Percentiles rank a stretch among this genome's conserved stretches.
These are phyloP conservation scores for Eruca vesicaria DNA, from an alignment of 441 rosid species.

Conservation along the genomic window DNA sequence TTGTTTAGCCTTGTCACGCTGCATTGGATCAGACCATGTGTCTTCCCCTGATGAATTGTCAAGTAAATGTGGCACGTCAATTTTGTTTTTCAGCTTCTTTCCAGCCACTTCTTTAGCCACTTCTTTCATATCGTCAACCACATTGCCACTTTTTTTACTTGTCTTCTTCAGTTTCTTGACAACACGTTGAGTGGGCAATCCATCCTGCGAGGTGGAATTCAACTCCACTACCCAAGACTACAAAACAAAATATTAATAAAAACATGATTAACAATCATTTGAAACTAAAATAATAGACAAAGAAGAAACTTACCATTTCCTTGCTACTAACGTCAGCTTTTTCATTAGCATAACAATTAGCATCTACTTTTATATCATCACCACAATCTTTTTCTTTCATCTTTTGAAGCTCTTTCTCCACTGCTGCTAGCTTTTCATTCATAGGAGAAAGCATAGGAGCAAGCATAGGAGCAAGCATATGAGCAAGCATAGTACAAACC, in stretches of 20 bases:
- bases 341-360: not conserved
- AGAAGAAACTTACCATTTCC: not conserved
- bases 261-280: no score
- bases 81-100: not conserved
- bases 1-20: not conserved
- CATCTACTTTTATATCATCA: not conserved
- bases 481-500: not conserved
- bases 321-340: not conserved
- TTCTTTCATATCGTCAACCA: no score
- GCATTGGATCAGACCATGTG: not conserved
- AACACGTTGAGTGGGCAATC: not conserved
- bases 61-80: not conserved
- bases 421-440: not conserved
- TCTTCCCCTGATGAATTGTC: not conserved
- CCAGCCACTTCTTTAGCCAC: not conserved
- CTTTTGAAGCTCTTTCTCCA: not conserved
- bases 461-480: no score
- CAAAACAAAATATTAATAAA: no score
- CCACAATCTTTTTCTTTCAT: not conserved
- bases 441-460: not conserved
- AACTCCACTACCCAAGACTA: not conserved
- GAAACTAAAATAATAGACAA: no score
- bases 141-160: no score
- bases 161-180: not conserved
- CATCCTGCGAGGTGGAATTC: not conserved